phyloP scores from a whole-genome alignment of 2,329 filamentous ascomycete genomes.

The Triangularia verruculosa region DNA sequence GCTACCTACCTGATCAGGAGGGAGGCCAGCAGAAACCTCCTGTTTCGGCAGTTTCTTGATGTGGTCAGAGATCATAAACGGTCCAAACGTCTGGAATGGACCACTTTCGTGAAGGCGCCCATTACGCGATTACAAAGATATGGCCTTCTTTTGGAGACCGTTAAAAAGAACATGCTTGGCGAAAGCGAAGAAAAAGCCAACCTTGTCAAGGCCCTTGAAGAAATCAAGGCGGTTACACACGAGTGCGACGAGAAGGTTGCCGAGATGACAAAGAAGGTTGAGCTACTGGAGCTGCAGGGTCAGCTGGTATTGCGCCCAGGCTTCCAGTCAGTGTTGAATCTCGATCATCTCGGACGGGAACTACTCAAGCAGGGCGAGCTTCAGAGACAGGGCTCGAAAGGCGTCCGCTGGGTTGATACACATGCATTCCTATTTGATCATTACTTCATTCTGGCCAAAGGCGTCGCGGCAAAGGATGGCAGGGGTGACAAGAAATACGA shows the following conservation, averaged over 20 bases:
- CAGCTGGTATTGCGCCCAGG: slow-evolving; percentile 84
- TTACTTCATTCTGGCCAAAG: slow-evolving; percentile 90
- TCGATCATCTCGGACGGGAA: slow-evolving; percentile 90
- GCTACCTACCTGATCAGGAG: slow-evolving; percentile 80
- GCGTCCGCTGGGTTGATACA: slow-evolving; percentile 90
- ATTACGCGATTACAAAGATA: slow-evolving; percentile 93
- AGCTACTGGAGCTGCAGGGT: slow-evolving; percentile 76
- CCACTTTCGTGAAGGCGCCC: slow-evolving; percentile 88
- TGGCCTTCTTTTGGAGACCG: slow-evolving; percentile 74
- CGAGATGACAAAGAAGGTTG: slow-evolving; percentile 87
- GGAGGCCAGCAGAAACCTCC: slow-evolving; percentile 78
- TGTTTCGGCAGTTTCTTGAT: slow-evolving; percentile 84
- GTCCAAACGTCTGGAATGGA: slow-evolving; percentile 84
- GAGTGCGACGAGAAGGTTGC: slow-evolving; percentile 92
- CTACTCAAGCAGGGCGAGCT: slow-evolving; percentile 87
- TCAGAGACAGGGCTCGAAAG: slow-evolving; percentile 81
- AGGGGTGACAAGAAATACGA: slow-evolving; percentile 83
- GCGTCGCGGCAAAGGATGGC: slow-evolving; percentile 64
- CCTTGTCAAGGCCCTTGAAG: slow-evolving; percentile 77
- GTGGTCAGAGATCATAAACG: slow-evolving; percentile 73
- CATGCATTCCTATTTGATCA: slow-evolving; percentile 95
- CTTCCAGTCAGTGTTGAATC: slow-evolving; percentile 84
- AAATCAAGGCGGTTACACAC: slow-evolving; percentile 83
- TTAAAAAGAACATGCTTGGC: slow-evolving; percentile 76
- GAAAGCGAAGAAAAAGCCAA: slow-evolving; percentile 91